Evolutionary conservation across 1,139 yeast genomes (phyloP).

Genomic region (Arxiozyma slooffiae): DNA sequence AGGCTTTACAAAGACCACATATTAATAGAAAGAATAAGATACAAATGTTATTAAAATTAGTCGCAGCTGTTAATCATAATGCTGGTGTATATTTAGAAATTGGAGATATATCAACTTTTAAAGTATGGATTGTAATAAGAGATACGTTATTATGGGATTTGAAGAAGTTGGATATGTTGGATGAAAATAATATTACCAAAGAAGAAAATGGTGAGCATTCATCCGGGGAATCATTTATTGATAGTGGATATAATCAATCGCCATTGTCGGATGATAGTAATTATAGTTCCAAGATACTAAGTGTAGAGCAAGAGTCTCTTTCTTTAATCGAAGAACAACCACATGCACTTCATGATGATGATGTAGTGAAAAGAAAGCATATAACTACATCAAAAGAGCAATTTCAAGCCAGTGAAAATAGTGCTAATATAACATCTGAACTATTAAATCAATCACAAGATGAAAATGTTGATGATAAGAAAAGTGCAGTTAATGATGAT

Average conservation of each 20-base stretch:
- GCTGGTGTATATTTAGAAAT: constrained; percentile 27
- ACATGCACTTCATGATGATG: constrained; percentile 6
- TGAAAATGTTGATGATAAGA: neutral
- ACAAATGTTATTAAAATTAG: constrained; percentile 19
- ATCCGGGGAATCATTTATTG: neutral
- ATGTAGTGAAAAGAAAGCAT: neutral
- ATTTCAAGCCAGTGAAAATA: neutral
- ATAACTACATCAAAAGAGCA: constrained; percentile 6
- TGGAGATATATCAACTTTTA: constrained; percentile 26
- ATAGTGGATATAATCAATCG: neutral
- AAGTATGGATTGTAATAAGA: constrained; percentile 28
- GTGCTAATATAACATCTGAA: neutral
- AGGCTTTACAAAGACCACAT: constrained; percentile 4
- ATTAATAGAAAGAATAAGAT: constrained; percentile 13
- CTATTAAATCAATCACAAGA: neutral
- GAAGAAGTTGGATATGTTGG: constrained; percentile 11
- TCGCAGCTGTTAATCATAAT: constrained; percentile 27
- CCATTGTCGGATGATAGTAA: neutral
- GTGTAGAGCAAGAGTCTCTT: constrained; percentile 3
- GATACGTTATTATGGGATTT: constrained; percentile 30
- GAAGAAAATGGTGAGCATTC: neutral
- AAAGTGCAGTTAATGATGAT: constrained; percentile 2
- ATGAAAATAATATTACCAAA: neutral
- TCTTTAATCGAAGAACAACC: constrained; percentile 9
- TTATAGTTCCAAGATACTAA: constrained; percentile 4